These are phyloP conservation scores for Starmerella vitae DNA, from an alignment of 805 yeast species.

Conservation along the genomic window DNA sequence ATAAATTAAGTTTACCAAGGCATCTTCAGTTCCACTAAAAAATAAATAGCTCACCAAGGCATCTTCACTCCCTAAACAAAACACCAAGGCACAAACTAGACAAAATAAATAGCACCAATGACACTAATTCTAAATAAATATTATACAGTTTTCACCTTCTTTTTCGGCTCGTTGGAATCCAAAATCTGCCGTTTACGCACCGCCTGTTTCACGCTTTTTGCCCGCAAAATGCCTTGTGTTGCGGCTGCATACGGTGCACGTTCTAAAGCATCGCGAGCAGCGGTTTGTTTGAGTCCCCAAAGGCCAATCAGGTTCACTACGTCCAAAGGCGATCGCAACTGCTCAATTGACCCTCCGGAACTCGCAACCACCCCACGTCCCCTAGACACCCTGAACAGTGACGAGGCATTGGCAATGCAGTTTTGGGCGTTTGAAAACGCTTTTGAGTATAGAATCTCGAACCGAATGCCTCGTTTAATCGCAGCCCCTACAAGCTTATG, in stretches of 20 bases:
- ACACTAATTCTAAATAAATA: too few species aligned
- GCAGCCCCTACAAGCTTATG: conserved; percentile 81
- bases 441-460: conserved; percentile 62
- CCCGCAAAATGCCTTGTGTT: conserved; percentile 59
- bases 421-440: conserved; percentile 29
- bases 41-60: too few species aligned
- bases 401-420: conserved; percentile 59
- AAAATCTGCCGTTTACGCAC: too few species aligned
- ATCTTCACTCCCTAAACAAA: too few species aligned
- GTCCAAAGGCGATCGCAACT: conserved; percentile 50
- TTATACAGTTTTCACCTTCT: background rate
- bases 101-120: too few species aligned
- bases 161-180: conserved; percentile 1
- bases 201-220: conserved; percentile 66
- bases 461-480: conserved; percentile 61
- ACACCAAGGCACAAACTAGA: too few species aligned
- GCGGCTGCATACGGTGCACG: conserved; percentile 51
- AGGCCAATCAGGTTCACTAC: conserved; percentile 49
- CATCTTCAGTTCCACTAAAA: too few species aligned
- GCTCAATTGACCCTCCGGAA: conserved; percentile 43
- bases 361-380: conserved; percentile 65
- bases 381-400: conserved; percentile 69
- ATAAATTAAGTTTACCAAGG: too few species aligned
- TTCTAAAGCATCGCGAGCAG: conserved; percentile 46
- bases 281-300: conserved; percentile 55